Conservation (phyloP, 768 basidiomycete genomes). For the Lyophyllum atratum region DNA sequence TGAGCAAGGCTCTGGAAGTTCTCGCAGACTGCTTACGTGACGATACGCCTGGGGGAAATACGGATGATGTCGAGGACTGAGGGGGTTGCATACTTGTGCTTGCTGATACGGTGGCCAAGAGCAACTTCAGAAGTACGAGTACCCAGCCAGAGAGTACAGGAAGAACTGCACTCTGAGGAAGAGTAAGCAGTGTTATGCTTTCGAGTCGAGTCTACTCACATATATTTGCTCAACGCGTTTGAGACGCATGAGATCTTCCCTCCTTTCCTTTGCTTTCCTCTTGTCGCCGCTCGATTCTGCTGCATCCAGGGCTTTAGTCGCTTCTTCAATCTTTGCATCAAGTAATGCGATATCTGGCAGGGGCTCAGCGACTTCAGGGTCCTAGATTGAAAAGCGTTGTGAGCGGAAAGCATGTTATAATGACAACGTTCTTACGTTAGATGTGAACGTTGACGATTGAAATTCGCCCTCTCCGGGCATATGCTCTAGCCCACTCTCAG, state of each 20-base stretch:
- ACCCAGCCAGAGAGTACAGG: constrained; percentile 90
- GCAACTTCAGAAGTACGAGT: constrained; percentile 86
- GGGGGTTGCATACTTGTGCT: constrained; percentile 63
- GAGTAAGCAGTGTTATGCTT: not conserved
- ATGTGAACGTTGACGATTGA: constrained; percentile 50
- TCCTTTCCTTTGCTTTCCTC: constrained; percentile 65
- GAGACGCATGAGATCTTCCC: constrained; percentile 82
- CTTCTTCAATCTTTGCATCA: constrained; percentile 75
- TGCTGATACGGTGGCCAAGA: constrained; percentile 92
- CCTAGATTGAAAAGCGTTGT: constrained; percentile 34
- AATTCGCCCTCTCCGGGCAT: constrained; percentile 69
- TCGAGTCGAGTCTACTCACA: constrained; percentile 47
- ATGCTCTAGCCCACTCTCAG: constrained; percentile 87
- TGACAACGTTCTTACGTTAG: constrained; percentile 33
- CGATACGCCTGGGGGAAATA: constrained; percentile 70
- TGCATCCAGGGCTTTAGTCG: constrained; percentile 49
- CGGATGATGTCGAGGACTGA: constrained; percentile 66
- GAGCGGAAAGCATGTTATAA: not conserved
- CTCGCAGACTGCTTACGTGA: constrained; percentile 51
- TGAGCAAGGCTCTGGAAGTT: not conserved
- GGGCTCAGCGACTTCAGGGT: constrained; percentile 61
- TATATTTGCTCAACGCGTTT: constrained; percentile 93
- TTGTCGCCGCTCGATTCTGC: constrained; percentile 53
- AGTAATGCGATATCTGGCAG: constrained; percentile 72
- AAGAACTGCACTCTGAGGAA: constrained; percentile 71